Conservation (phyloP, 192 early-diverging fungal species). For the Lunasporangiospora selenospora region DNA sequence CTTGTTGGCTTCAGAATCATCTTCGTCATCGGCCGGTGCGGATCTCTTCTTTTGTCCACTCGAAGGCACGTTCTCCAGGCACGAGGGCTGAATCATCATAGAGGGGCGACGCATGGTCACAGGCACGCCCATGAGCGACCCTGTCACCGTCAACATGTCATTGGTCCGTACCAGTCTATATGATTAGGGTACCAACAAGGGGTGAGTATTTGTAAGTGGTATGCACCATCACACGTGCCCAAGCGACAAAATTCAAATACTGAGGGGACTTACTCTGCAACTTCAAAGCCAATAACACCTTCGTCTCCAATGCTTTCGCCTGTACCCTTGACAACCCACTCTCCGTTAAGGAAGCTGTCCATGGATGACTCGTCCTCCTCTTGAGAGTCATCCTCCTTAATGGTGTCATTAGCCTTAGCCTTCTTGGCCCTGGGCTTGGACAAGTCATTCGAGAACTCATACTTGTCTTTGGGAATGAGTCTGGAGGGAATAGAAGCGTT, state of each 20-base stretch:
- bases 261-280: constrained; percentile 65
- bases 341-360: constrained; percentile 56
- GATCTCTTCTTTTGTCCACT: constrained; percentile 31
- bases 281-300: constrained; percentile 73
- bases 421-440: constrained; percentile 44
- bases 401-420: constrained; percentile 30
- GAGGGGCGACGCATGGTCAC: constrained; percentile 34
- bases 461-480: constrained; percentile 77
- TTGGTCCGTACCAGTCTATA: constrained; percentile 79
- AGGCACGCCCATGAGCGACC: constrained; percentile 62
- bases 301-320: constrained; percentile 71
- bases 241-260: no score
- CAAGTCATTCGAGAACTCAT: constrained; percentile 62
- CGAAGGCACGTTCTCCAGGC: constrained; percentile 8
- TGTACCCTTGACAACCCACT: constrained; percentile 74
- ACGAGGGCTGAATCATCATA: constrained; percentile 25
- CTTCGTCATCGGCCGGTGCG: constrained; percentile 30
- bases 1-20: no score
- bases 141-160: constrained; percentile 84
- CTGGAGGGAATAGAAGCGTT: constrained; percentile 93
- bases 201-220: no score
- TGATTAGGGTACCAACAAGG: no score
- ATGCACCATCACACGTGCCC: no score
- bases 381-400: constrained; percentile 36
- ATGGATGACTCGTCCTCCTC: constrained; percentile 28